Percentiles rank a stretch among this genome's conserved stretches.
Evolutionary conservation across 2,329 filamentous ascomycete genomes (phyloP).

Genomic region (Byssochlamys sp.): DNA sequence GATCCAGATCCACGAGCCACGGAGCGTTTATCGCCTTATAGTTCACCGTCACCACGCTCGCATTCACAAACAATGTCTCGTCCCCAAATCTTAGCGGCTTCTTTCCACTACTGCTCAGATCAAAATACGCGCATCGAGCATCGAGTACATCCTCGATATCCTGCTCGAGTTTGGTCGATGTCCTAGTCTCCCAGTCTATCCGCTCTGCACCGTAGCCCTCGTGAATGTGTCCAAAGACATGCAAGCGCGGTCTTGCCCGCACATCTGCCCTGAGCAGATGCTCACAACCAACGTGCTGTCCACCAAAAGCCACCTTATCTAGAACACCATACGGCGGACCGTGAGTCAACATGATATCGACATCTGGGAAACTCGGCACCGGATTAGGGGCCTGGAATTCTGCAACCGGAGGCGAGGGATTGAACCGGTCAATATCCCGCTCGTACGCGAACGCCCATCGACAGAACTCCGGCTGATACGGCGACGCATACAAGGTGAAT

Average conservation of each 20-base stretch:
- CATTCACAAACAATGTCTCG: conserved; percentile 51
- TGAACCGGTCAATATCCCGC: conserved; percentile 44
- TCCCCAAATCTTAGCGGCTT: conserved; percentile 33
- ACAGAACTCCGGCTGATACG: conserved; percentile 48
- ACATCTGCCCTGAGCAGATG: conserved; percentile 44
- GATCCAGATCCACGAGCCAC: conserved; percentile 48
- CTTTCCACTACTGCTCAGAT: conserved; percentile 22
- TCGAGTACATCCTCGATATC: conserved; percentile 22
- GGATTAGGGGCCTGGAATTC: conserved; percentile 24
- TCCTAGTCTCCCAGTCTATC: conserved; percentile 13
- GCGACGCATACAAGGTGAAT: conserved; percentile 44
- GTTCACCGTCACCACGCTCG: conserved; percentile 44
- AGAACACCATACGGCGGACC: conserved; percentile 46
- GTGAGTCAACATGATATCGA: conserved; percentile 54
- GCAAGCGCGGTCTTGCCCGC: conserved; percentile 44
- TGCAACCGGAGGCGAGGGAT: conserved; percentile 22
- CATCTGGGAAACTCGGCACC: conserved; percentile 34
- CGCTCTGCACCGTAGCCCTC: conserved; percentile 43
- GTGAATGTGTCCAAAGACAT: conserved; percentile 57
- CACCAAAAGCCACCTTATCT: conserved; percentile 31
- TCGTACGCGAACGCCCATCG: conserved; percentile 49
- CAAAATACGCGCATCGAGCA: conserved; percentile 22
- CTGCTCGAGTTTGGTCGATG: conserved; percentile 10
- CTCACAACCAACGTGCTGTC: conserved; percentile 44
- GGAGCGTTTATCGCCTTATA: conserved; percentile 45